Evolutionary conservation across 306 rosid species (phyloP), one percentile per base, ranked within the genome.

Genomic region (Medicago lupulina): DNA sequence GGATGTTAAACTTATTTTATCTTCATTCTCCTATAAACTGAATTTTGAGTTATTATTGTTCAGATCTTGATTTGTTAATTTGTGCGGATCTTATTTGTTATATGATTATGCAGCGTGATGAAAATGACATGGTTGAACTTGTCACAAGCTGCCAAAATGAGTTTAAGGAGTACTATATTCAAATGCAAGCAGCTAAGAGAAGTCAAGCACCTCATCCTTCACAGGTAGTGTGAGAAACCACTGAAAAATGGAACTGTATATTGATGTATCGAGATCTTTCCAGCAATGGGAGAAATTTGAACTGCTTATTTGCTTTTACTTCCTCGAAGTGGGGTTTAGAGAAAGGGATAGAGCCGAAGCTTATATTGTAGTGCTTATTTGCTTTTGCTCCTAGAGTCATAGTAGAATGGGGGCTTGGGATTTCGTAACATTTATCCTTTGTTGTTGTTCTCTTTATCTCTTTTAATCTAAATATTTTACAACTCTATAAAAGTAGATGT

Each of bases 111-210:
- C 83, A 95, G 97, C 96, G 98, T 63, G 98, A 95, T 77, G 97
- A 69, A 71, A 93, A 95, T 78, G 98, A 90, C 88, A 92, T 90
- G 97, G 82, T 28, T 58, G 92, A 92, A 71, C 90, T 92, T 76
- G 97, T 92, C 60, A 83, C 86, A 76, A 89, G 62, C 82, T 95
- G 97, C 75, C 83, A 85, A 44, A 74, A 80, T 67, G 98, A 95
- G 85, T 95, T 89, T 80, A 95, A 95, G 82, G 93, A 92, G 89
- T 95, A 95, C 82, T 95, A 92, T 82, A 85, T 95, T 71, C 98
- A 95, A 88, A 95, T 95, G 97, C 98, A 95, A 89, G 93, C 90
- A 2, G 96, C 97, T 66, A 92, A 95, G 84, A 81, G 97, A 83
- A 90, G 96, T 84, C 97, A 95, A 82, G 91, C 91, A 39, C 98